Conservation (phyloP, 768 basidiomycete species). For the Psilocybe cyanescens region DNA sequence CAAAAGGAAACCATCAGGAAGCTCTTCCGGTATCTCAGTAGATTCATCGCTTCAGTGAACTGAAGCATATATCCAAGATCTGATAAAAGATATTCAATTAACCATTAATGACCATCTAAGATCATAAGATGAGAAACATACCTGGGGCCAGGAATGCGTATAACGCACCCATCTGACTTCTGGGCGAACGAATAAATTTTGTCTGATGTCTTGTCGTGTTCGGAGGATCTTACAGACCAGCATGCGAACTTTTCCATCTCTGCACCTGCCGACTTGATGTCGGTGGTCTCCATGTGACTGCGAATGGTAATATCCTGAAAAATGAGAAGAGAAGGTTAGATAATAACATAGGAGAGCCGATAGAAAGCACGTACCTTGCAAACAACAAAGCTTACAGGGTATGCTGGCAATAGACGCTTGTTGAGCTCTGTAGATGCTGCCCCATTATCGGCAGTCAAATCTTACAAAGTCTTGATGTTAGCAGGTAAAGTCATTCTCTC, state of each 20-base stretch:
- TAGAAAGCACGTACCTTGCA: slow-evolving; percentile 13
- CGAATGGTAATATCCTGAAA: slow-evolving; percentile 19
- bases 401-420: slow-evolving; percentile 14
- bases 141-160: slow-evolving; percentile 22
- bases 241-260: slow-evolving; percentile 9
- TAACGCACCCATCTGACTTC: slow-evolving; percentile 13
- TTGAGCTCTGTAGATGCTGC: slow-evolving; percentile 6
- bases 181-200: slow-evolving; percentile 8
- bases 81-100: background rate
- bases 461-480: slow-evolving; percentile 6
- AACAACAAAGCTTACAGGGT: slow-evolving; percentile 16
- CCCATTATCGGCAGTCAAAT: slow-evolving; percentile 2
- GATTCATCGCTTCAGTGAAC: slow-evolving; percentile 12
- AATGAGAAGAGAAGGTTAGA: background rate
- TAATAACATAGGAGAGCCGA: background rate
- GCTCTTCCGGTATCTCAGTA: background rate
- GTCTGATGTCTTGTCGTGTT: slow-evolving; percentile 4
- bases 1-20: slow-evolving; percentile 11
- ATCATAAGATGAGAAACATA: background rate
- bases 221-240: slow-evolving; percentile 15
- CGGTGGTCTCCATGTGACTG: slow-evolving; percentile 3
- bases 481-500: slow-evolving; percentile 11
- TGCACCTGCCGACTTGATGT: background rate
- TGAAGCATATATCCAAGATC: slow-evolving; percentile 19
- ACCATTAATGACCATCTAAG: background rate